Base-by-base conservation (phyloP, 2,329 filamentous ascomycete genomes). In the Furcasterigmium sp. region DNA sequence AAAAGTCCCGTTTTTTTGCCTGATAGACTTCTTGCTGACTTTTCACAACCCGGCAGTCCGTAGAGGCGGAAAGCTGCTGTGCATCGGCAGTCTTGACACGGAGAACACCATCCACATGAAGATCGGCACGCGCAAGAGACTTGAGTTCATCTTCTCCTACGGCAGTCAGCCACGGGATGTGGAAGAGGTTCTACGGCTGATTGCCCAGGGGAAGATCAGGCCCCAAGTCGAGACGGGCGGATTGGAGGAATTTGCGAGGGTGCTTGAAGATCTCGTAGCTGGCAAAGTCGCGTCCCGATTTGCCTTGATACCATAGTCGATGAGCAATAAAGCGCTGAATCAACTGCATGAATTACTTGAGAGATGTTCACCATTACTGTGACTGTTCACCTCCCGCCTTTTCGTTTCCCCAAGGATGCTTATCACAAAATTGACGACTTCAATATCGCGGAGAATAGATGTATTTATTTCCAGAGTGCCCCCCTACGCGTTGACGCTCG, bases 91-190 rank as follows among this genome's bases (percentile, higher is more conserved):
- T 5, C 51, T 68, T 0, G 56, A 67, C 37, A 51, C 56, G 0
- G 59, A 63, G 28, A 70, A 70, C 38, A 63, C 60, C 1, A 44
- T 70, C 9, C 56, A 68, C 30, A 70, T 70, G 67, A 69, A 69
- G 44, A 63, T 63, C 9, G 65, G 65, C 0, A 68, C 67, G 7
- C 53, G 67, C 15, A 70, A 70, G 50, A 50, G 67, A 23, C 49
- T 70, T 3, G 62, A 54, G 11, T 66, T 61, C 25, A 63, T 69
- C 3, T 70, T 70, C 21, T 64, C 63, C 8, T 72, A 72, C 34
- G 67, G 65, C 4, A 68, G 68, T 0, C 67, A 65, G 43, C 53
- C 65, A 2, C 43, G 46, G 10, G 67, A 70, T 42, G 48, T 73
- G n/a, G 49, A 55, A 26, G 55, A 63, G 32, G 62, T 65, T 3